Evolutionary conservation across 2,329 filamentous ascomycete genomes (phyloP).

Genomic region (Phaeomoniella chlamydospora): DNA sequence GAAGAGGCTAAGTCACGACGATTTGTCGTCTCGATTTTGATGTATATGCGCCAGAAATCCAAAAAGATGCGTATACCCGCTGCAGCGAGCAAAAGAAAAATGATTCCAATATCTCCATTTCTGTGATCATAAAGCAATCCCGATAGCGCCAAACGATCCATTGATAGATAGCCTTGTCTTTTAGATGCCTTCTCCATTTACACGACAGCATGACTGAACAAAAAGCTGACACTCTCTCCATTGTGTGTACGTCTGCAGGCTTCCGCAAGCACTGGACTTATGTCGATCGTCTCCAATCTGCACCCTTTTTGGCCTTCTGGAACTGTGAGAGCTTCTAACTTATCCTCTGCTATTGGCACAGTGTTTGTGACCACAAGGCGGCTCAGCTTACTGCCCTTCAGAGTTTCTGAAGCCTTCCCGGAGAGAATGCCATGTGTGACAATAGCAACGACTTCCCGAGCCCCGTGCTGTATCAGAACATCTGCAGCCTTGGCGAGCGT

Average conservation of each 20-base stretch:
- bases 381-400: conserved; percentile 64
- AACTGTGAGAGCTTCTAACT: conserved; percentile 9
- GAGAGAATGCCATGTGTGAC: conserved; percentile 89
- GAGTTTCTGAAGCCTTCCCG: conserved; percentile 71
- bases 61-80: too few relatives aligned
- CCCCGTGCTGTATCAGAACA: conserved; percentile 75
- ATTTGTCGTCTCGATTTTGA: too few relatives aligned
- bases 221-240: conserved; percentile 35
- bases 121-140: too few relatives aligned
- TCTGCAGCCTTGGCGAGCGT: conserved; percentile 79
- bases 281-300: conserved; percentile 81
- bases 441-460: conserved; percentile 79
- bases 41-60: too few relatives aligned
- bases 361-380: conserved; percentile 86
- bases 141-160: too few relatives aligned
- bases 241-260: conserved; percentile 35
- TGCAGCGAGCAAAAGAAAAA: too few relatives aligned
- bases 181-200: too few relatives aligned
- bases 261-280: conserved; percentile 56
- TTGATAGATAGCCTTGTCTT: too few relatives aligned
- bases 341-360: conserved; percentile 54
- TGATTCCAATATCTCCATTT: too few relatives aligned
- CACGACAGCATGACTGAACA: conserved; percentile 32
- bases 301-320: conserved; percentile 45
- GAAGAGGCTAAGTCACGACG: too few relatives aligned